A percentile compares a stretch with the other conserved stretches of the same genome.
Evolutionary conservation across 176 grass and related monocot species (phyloP).

Genomic region (Eragrostis curvula): DNA sequence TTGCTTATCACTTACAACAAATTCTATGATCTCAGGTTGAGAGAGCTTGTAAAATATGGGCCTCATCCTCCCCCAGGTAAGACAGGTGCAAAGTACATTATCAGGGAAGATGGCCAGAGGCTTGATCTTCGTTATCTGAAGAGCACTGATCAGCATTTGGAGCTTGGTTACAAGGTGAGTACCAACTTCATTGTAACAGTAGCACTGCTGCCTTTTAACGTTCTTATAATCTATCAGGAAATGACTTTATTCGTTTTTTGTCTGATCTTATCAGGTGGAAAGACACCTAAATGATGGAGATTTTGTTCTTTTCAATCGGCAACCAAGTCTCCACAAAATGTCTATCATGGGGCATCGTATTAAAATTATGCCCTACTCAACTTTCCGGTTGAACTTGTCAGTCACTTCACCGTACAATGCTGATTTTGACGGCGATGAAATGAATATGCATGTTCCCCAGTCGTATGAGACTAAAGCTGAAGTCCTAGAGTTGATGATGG

Average conservation of each 20-base stretch:
- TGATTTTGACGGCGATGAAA: slow-evolving; percentile 99
- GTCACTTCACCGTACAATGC: slow-evolving; percentile 99
- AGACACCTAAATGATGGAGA: slow-evolving; percentile 90
- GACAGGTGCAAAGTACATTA: slow-evolving; percentile 95
- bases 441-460: slow-evolving; percentile 99
- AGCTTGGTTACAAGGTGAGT: slow-evolving; percentile 87
- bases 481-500: slow-evolving; percentile 98
- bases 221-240: background rate
- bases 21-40: slow-evolving; percentile 53
- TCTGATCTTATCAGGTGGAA: slow-evolving; percentile 63
- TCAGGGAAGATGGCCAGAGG: slow-evolving; percentile 94
- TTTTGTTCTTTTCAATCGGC: slow-evolving; percentile 94
- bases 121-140: slow-evolving; percentile 94
- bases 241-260: background rate
- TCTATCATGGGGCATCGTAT: slow-evolving; percentile 99
- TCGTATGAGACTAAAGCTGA: slow-evolving; percentile 93
- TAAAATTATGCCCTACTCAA: slow-evolving; percentile 99
- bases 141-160: slow-evolving; percentile 94
- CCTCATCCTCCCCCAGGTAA: slow-evolving; percentile 85
- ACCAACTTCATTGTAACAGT: slow-evolving; percentile 3
- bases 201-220: background rate
- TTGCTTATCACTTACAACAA: slow-evolving; percentile 12
- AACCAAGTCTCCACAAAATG: slow-evolving; percentile 99
- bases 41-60: slow-evolving; percentile 86
- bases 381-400: slow-evolving; percentile 88